phyloP scores from a whole-genome alignment of 176 grass and related monocot genomes.

The Leersia perrieri region DNA sequence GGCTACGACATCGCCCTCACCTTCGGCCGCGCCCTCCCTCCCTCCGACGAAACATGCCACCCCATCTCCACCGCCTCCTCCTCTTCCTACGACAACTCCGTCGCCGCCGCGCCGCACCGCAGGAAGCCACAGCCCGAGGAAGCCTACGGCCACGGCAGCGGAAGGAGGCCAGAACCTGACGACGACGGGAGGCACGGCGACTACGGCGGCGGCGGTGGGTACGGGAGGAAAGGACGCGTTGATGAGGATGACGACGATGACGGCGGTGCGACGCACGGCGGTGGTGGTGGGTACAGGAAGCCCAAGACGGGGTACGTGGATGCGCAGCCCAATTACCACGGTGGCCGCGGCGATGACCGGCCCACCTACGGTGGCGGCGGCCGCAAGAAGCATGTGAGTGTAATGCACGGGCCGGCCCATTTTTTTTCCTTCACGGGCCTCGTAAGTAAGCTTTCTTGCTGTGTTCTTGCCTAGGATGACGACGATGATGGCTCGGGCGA shows the following conservation, averaged over 20 bases:
- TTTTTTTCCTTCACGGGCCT: background rate
- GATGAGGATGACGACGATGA: constrained; percentile 29
- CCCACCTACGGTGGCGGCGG: constrained; percentile 50
- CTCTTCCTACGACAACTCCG: too few species aligned
- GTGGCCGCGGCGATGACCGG: background rate
- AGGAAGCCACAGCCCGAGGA: constrained; percentile 23
- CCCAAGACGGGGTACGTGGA: constrained; percentile 40
- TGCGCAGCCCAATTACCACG: constrained; percentile 1
- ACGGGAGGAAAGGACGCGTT: constrained; percentile 33
- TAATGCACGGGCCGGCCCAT: background rate
- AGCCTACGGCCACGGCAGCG: constrained; percentile 3
- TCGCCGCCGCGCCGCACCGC: too few species aligned
- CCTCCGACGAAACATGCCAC: constrained; percentile 85
- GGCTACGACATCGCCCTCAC: constrained; percentile 74
- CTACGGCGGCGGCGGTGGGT: constrained; percentile 17
- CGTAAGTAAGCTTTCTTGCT: background rate
- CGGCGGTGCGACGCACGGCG: background rate
- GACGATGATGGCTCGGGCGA: constrained; percentile 5
- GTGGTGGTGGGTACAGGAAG: constrained; percentile 35
- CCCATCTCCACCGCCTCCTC: constrained; percentile 49
- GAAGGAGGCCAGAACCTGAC: too few species aligned
- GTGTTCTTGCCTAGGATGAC: background rate
- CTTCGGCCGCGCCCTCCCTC: constrained; percentile 66
- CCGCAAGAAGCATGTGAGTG: constrained; percentile 61
- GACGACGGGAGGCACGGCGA: constrained; percentile 26